These are phyloP conservation scores for Neurospora intermedia DNA, from an alignment of 495 filamentous ascomycete genomes.

Conservation along the genomic window DNA sequence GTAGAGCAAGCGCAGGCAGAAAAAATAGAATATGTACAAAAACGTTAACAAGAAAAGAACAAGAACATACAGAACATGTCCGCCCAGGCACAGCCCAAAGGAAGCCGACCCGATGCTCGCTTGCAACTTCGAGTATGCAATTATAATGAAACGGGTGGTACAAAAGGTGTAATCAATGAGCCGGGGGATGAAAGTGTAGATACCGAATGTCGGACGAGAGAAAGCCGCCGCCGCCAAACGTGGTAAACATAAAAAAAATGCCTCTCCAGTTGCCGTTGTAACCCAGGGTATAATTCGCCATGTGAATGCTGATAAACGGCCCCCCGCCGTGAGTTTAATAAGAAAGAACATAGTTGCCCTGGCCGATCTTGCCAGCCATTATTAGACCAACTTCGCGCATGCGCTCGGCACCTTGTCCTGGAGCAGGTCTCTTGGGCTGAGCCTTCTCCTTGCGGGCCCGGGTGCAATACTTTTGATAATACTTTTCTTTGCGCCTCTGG, in stretches of 20 bases:
- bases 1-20: not conserved
- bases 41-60: not conserved
- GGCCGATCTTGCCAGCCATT: constrained; percentile 68
- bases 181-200: not conserved
- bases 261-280: constrained; percentile 12
- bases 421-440: constrained; percentile 41
- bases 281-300: constrained; percentile 8
- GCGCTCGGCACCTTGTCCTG: constrained; percentile 80
- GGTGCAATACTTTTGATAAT: constrained; percentile 62
- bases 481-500: constrained; percentile 82
- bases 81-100: not conserved
- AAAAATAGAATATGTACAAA: not conserved
- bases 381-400: constrained; percentile 90
- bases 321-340: constrained; percentile 37
- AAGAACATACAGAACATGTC: not conserved
- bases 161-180: not conserved
- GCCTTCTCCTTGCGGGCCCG: constrained; percentile 41
- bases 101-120: not conserved
- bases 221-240: not conserved
- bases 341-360: constrained; percentile 71
- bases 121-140: not conserved
- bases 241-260: constrained; percentile 18
- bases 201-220: not conserved
- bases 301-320: constrained; percentile 21
- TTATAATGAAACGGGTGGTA: not conserved